These are phyloP conservation scores for Pichia kluyveri DNA, from an alignment of 805 yeast species.

Conservation along the genomic window DNA sequence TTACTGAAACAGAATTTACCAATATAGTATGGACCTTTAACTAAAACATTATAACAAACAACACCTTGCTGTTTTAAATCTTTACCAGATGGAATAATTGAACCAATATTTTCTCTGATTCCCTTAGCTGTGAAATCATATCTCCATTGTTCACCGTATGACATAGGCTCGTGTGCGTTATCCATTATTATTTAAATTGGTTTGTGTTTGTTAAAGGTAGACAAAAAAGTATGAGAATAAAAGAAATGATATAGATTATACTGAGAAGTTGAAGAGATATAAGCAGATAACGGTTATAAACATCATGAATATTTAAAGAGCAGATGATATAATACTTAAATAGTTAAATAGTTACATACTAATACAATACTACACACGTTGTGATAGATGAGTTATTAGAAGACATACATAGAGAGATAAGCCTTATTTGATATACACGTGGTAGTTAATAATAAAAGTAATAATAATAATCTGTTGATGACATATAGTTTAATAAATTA, in stretches of 20 bases:
- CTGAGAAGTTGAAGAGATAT: background rate
- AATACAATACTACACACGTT: no score
- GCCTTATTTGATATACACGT: background rate
- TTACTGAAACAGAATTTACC: constrained; percentile 3
- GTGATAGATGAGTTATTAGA: no score
- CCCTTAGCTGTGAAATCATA: constrained; percentile 6
- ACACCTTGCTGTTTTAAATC: constrained; percentile 3
- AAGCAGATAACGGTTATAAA: no score
- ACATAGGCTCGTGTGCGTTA: constrained; percentile 4
- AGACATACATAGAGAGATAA: no score
- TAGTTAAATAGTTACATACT: no score
- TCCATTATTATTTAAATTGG: background rate
- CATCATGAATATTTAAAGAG: no score
- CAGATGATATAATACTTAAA: no score
- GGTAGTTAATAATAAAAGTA: background rate
- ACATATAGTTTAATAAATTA: no score
- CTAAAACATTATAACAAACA: background rate
- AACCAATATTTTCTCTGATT: background rate
- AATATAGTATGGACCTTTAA: constrained; percentile 3
- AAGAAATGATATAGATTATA: no score
- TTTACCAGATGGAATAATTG: constrained; percentile 1
- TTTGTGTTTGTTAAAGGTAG: background rate
- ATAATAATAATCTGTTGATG: no score
- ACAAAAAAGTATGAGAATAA: no score
- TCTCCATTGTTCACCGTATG: constrained; percentile 6